Conservation (phyloP, 345 rosid genomes). For the Sisymbrium irio region DNA sequence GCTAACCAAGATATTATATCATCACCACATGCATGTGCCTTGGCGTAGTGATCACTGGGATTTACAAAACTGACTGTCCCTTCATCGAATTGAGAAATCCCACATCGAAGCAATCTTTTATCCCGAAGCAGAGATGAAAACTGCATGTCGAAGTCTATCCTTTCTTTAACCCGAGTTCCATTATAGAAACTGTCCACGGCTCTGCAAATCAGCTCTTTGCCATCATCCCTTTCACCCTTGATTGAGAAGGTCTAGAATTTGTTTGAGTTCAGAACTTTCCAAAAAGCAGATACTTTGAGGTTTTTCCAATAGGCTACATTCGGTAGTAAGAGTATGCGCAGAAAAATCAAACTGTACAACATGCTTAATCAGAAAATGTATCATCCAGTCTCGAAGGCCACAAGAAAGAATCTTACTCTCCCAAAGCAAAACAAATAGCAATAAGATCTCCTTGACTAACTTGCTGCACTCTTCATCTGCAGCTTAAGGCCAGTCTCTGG, state of each 20-base stretch:
- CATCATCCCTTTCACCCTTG: constrained; percentile 13
- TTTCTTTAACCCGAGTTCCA: constrained; percentile 5
- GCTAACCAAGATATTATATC: constrained; percentile 9
- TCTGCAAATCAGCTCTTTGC: constrained; percentile 1
- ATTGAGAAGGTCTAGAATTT: constrained; percentile 2
- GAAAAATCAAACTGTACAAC: background rate
- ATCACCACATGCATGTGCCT: constrained; percentile 17
- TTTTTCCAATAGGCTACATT: background rate
- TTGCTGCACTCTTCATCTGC: constrained; percentile 11
- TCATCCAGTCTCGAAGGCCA: constrained; percentile 20
- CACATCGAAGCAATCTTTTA: constrained; percentile 11
- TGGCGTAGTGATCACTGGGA: background rate
- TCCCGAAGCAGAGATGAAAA: constrained; percentile 23
- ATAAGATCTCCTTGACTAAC: constrained; percentile 13
- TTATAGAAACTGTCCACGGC: background rate
- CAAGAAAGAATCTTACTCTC: background rate
- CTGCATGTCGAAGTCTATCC: constrained; percentile 3
- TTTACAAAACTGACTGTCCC: background rate
- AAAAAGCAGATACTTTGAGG: constrained; percentile 31
- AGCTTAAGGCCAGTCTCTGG: constrained; percentile 16
- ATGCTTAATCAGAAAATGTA: background rate
- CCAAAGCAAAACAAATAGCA: background rate
- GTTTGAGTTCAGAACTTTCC: constrained; percentile 3
- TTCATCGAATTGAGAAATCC: background rate
- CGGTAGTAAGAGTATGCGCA: background rate